Percentiles rank a stretch among this genome's conserved stretches.
Evolutionary conservation across 2,329 filamentous ascomycete species (phyloP).

Genomic region (Diaporthe sp.): DNA sequence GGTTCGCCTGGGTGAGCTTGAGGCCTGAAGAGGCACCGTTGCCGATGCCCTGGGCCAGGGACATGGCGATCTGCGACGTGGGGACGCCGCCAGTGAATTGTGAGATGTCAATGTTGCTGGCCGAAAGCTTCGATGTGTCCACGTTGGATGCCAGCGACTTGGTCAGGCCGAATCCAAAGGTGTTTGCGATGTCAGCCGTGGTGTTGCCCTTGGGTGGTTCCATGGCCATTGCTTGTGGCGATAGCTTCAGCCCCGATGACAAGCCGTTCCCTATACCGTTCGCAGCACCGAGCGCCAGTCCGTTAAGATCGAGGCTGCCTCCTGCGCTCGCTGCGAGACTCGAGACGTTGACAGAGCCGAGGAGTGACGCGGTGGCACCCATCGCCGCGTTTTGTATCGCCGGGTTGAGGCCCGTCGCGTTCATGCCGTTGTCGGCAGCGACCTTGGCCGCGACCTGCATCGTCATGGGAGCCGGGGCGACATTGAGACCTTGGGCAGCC

Average conservation of each 20-base stretch:
- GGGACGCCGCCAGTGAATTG: neutral
- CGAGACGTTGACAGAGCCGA: conserved; percentile 40
- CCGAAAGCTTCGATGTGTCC: neutral
- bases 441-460: conserved; percentile 37
- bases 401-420: conserved; percentile 43
- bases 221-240: neutral
- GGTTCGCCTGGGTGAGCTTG: conserved; percentile 24
- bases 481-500: conserved; percentile 39
- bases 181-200: conserved; percentile 37
- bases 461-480: conserved; percentile 34
- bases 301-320: conserved; percentile 18
- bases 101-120: neutral
- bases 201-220: conserved; percentile 24
- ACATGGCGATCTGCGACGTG: conserved; percentile 13
- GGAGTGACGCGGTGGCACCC: conserved; percentile 42
- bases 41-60: conserved; percentile 33
- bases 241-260: conserved; percentile 34
- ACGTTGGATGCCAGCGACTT: conserved; percentile 41
- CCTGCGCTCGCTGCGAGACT: conserved; percentile 28
- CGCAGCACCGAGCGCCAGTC: neutral
- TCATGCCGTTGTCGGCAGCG: conserved; percentile 42
- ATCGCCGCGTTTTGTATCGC: conserved; percentile 44
- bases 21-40: conserved; percentile 36
- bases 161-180: conserved; percentile 43
- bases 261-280: conserved; percentile 37